Conservation (phyloP, 306 rosid species). For the Pterocarpus santalinus region DNA sequence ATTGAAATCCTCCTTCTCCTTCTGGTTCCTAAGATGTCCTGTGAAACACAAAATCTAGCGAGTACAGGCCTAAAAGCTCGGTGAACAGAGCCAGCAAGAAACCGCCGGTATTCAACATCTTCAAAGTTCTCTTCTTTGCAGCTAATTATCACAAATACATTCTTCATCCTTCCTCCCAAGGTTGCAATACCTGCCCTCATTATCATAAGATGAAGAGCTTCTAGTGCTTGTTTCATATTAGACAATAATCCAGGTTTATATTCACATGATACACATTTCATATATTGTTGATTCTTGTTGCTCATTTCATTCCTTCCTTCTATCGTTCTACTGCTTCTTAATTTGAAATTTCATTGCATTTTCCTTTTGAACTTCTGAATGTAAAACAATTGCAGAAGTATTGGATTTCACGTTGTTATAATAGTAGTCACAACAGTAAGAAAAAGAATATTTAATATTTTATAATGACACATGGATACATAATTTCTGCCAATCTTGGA, state of each 20-base stretch:
- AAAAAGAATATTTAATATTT: not conserved
- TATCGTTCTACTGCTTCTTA: not conserved
- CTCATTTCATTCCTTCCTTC: too few relatives aligned
- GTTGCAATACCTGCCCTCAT: slow-evolving; percentile 71
- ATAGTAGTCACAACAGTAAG: not conserved
- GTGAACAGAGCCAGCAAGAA: slow-evolving; percentile 63
- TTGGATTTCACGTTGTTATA: not conserved
- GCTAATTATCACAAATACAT: slow-evolving; percentile 68
- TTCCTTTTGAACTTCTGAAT: not conserved
- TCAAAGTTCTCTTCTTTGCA: slow-evolving; percentile 54
- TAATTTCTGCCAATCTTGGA: not conserved
- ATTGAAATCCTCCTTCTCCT: slow-evolving; percentile 66
- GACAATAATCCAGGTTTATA: slow-evolving; percentile 62
- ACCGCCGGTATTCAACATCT: slow-evolving; percentile 52
- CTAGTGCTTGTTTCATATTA: slow-evolving; percentile 69
- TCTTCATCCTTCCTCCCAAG: slow-evolving; percentile 75
- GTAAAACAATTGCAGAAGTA: not conserved
- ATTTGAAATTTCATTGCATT: not conserved
- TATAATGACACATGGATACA: not conserved
- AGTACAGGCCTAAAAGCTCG: slow-evolving; percentile 68
- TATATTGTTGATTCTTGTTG: too few relatives aligned
- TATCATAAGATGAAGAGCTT: slow-evolving; percentile 67
- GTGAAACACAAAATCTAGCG: slow-evolving; percentile 67
- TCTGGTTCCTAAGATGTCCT: slow-evolving; percentile 54
- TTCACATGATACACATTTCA: slow-evolving; percentile 47